Base-by-base conservation (phyloP, 2,329 filamentous ascomycete species). In the Dendryphion nanum region DNA sequence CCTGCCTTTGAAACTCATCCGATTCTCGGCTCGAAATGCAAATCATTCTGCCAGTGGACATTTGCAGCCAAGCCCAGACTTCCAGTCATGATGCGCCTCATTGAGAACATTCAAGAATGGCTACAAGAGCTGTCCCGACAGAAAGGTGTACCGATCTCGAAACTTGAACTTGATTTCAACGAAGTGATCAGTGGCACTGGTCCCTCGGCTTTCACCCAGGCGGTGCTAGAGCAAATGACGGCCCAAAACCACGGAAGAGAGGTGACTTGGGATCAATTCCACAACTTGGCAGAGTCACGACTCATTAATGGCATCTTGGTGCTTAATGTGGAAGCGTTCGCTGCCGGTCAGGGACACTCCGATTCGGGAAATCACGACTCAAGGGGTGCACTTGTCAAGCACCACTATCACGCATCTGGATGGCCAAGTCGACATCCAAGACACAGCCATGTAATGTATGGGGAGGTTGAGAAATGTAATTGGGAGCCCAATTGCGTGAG, bases 31-130 rank as follows among this genome's bases (percentile, higher is more conserved):
- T 74, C 73, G 33, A 86, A 86, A 63, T 85, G 78, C 24, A 71
- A 74, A 48, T 86, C 82, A 0, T 86, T 87, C 58, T 86, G 83
- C 59, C 83, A 86, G 55, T 87, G 83, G 83, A 86, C 83, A 0
- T 85, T 86, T 53, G 82, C 85, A 69, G 78, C 78, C 50, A 84
- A 85, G 55, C 82, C 83, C 1, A 69, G 73, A 14, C 74, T 82
- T 18, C 81, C 81, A 2, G 80, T 86, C 39, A 85, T 87, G 81
- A 70, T 86, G 60, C 68, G 70, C 20, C 71, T 87, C 3, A 76
- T 86, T 32, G 81, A 86, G 57, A 78, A 82, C 51, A 86, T 86
- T 57, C 76, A 86, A 63, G 57, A 67, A 1, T 86, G 82, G 83
- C 70, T 86, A 34, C 74, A 77, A 18, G 74, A 72, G 1, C 72